Evolutionary conservation across 805 yeast species (phyloP).

Genomic region (Candida tammaniensis): DNA sequence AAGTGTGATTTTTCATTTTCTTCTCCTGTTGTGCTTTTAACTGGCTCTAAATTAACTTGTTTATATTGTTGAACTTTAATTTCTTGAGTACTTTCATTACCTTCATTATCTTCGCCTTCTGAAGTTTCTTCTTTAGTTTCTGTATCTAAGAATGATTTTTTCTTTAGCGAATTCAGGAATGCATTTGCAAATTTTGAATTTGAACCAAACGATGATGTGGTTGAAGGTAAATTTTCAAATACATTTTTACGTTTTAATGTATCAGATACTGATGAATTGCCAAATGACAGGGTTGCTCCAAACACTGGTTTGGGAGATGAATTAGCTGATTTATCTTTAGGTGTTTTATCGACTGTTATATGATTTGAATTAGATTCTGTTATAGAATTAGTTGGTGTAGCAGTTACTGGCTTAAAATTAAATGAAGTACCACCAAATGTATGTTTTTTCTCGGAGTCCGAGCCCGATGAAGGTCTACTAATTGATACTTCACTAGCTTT

Average conservation of each 20-base stretch:
- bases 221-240: conserved; percentile 21
- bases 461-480: conserved; percentile 1
- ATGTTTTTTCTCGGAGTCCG: conserved; percentile 8
- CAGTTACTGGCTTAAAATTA: conserved; percentile 13
- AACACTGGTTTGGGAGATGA: conserved; percentile 23
- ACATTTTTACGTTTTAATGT: conserved; percentile 24
- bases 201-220: conserved; percentile 39
- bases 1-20: conserved; percentile 74
- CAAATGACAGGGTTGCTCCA: conserved; percentile 43
- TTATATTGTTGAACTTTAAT: conserved; percentile 23
- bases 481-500: conserved; percentile 3
- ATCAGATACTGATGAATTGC: conserved; percentile 24
- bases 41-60: conserved; percentile 41
- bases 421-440: conserved; percentile 22
- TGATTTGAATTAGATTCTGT: neutral
- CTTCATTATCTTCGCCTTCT: too few species aligned
- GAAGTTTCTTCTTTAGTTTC: conserved; percentile 16
- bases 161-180: conserved; percentile 48
- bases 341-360: neutral
- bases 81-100: conserved; percentile 10
- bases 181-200: conserved; percentile 51
- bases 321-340: conserved; percentile 1
- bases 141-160: conserved; percentile 62
- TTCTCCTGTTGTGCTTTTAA: conserved; percentile 78
- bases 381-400: conserved; percentile 17